Percentiles rank a stretch among this genome's conserved stretches.
Evolutionary conservation across 768 basidiomycete genomes (phyloP).

Genomic region (Pulveroboletus ravenelii): DNA sequence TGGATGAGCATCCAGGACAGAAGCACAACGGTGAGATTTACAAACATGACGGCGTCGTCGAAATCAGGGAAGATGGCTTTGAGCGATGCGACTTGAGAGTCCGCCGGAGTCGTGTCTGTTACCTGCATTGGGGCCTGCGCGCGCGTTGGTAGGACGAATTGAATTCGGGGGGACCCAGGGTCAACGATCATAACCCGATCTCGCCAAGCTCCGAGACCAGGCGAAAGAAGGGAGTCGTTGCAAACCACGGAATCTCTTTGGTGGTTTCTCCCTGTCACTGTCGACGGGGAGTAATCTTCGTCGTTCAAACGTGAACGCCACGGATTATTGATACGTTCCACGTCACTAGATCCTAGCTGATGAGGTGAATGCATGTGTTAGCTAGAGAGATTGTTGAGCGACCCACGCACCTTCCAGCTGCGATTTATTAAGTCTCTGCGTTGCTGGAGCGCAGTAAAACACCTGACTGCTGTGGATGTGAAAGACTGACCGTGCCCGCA

Average conservation of each 20-base stretch:
- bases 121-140: neutral
- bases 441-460: constrained; percentile 4
- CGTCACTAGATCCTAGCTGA: neutral
- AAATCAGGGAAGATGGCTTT: constrained; percentile 78
- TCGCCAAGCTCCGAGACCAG: neutral
- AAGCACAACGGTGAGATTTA: constrained; percentile 8
- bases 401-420: neutral
- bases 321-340: constrained; percentile 7
- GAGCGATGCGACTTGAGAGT: constrained; percentile 52
- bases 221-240: neutral
- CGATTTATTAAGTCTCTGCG: neutral
- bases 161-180: constrained; percentile 10
- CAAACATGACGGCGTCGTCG: constrained; percentile 66
- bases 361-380: constrained; percentile 4
- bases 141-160: neutral
- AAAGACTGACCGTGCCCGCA: neutral
- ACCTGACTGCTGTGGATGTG: neutral
- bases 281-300: neutral
- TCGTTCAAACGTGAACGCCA: neutral
- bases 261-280: neutral
- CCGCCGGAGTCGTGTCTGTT: constrained; percentile 1
- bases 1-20: neutral
- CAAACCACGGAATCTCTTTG: neutral
- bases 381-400: neutral
- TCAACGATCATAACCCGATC: constrained; percentile 18